These are phyloP conservation scores for Rhodamnia argentea DNA, from an alignment of 345 rosid species.

Conservation along the genomic window DNA sequence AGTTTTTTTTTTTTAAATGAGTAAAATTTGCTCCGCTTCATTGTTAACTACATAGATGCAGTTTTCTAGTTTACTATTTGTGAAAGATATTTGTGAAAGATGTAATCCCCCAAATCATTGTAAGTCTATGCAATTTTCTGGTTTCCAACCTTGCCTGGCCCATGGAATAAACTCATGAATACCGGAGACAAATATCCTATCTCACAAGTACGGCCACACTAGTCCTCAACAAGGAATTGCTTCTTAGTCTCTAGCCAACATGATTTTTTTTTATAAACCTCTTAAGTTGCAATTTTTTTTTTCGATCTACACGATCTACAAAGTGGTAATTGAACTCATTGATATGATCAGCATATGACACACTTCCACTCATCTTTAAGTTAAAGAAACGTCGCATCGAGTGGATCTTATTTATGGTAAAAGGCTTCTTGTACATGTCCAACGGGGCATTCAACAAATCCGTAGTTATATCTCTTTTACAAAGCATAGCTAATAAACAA, in stretches of 20 bases:
- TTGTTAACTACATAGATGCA: background rate
- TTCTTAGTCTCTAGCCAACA: background rate
- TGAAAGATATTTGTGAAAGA: background rate
- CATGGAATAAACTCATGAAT: background rate
- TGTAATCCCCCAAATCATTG: background rate
- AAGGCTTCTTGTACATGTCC: too few relatives aligned
- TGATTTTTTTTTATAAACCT: background rate
- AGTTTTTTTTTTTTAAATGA: background rate
- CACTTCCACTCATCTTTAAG: too few relatives aligned
- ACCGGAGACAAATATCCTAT: background rate
- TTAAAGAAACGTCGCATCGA: too few relatives aligned
- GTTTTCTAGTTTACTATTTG: background rate
- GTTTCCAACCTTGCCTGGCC: background rate
- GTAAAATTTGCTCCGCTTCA: background rate
- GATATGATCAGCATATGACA: too few relatives aligned
- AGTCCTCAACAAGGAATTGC: background rate
- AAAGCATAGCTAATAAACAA: too few relatives aligned
- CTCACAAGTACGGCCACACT: background rate
- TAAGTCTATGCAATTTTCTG: background rate
- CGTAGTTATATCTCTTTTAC: too few relatives aligned
- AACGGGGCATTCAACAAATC: too few relatives aligned
- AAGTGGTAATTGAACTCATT: background rate
- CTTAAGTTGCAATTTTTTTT: background rate
- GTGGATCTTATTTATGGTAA: too few relatives aligned
- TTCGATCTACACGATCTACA: background rate